Conservation (phyloP, 495 filamentous ascomycete species). For the Aspergillus homomorphus region DNA sequence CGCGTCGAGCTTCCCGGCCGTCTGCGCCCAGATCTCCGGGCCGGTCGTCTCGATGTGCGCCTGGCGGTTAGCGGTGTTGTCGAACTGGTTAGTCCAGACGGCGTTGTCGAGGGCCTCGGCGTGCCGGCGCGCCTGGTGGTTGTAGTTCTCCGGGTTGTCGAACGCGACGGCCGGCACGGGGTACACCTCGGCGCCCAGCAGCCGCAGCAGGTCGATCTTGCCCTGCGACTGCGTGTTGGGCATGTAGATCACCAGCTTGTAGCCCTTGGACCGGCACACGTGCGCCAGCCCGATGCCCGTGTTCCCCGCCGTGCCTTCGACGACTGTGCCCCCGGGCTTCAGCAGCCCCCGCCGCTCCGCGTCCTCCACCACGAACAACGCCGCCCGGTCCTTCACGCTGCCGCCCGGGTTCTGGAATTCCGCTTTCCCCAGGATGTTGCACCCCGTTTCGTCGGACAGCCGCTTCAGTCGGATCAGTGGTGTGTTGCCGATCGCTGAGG, state of each 20-base stretch:
- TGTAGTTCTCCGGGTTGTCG: conserved; percentile 95
- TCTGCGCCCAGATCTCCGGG: conserved; percentile 97
- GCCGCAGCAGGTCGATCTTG: conserved; percentile 88
- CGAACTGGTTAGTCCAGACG: conserved; percentile 99
- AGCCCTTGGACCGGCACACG: conserved; percentile 90
- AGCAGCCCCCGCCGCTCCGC: conserved; percentile 86
- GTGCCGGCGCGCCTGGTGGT: conserved; percentile 88
- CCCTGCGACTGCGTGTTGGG: conserved; percentile 97
- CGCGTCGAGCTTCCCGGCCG: conserved; percentile 78
- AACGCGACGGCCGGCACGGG: conserved; percentile 97
- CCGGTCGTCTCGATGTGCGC: conserved; percentile 97
- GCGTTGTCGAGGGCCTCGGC: conserved; percentile 83
- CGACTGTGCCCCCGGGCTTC: conserved; percentile 82
- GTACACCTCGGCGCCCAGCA: conserved; percentile 95
- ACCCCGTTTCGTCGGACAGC: conserved; percentile 88
- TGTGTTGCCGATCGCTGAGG: conserved; percentile 92
- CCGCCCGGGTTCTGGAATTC: conserved; percentile 99
- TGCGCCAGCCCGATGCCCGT: conserved; percentile 97
- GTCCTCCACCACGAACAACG: conserved; percentile 88
- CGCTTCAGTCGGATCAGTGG: conserved; percentile 86
- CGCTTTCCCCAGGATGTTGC: conserved; percentile 92
- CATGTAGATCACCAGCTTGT: conserved; percentile 98
- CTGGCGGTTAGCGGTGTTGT: conserved; percentile 89
- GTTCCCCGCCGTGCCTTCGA: conserved; percentile 96
- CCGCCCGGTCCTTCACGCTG: conserved; percentile 93